A percentile compares a stretch with the other conserved stretches of the same genome.
Conservation (phyloP, 1,284 basidiomycete genomes). For the Heterobasidion irregulare region DNA sequence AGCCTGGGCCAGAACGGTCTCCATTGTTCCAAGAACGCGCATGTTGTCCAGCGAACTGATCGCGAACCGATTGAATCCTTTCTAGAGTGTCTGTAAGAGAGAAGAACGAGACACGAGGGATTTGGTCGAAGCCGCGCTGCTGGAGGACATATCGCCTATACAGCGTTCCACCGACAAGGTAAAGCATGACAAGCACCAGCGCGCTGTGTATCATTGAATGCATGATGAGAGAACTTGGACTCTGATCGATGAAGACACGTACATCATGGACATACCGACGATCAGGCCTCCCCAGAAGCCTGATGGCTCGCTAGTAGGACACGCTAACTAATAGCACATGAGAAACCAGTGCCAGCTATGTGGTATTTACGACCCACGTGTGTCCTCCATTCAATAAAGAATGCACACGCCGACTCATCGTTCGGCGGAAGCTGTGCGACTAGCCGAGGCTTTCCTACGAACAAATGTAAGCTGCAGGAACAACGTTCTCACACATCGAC, state of each 20-base stretch:
- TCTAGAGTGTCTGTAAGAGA: slow-evolving; percentile 21
- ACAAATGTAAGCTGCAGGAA: not conserved
- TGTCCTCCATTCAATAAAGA: slow-evolving; percentile 67
- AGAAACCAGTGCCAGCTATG: not conserved
- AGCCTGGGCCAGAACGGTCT: slow-evolving; percentile 9
- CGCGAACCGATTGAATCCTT: slow-evolving; percentile 17
- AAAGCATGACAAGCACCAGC: slow-evolving; percentile 45
- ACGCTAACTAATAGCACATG: slow-evolving; percentile 42
- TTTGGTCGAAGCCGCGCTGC: slow-evolving; percentile 52
- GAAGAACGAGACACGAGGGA: slow-evolving; percentile 55
- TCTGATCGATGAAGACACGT: slow-evolving; percentile 11
- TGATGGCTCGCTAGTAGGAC: slow-evolving; percentile 46
- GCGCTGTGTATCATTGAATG: slow-evolving; percentile 25
- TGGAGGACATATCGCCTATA: slow-evolving; percentile 66
- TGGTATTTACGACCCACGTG: slow-evolving; percentile 33
- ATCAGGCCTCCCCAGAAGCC: slow-evolving; percentile 40
- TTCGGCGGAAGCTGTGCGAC: slow-evolving; percentile 53
- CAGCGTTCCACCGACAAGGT: slow-evolving; percentile 50
- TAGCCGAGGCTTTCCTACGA: slow-evolving; percentile 41
- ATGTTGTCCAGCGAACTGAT: slow-evolving; percentile 13
- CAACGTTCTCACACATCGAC: not conserved
- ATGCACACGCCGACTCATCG: slow-evolving; percentile 58
- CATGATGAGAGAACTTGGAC: slow-evolving; percentile 4
- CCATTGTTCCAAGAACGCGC: slow-evolving; percentile 1
- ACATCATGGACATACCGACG: slow-evolving; percentile 45